Base-by-base conservation (phyloP, 805 yeast genomes). In the Spathaspora girioi region DNA sequence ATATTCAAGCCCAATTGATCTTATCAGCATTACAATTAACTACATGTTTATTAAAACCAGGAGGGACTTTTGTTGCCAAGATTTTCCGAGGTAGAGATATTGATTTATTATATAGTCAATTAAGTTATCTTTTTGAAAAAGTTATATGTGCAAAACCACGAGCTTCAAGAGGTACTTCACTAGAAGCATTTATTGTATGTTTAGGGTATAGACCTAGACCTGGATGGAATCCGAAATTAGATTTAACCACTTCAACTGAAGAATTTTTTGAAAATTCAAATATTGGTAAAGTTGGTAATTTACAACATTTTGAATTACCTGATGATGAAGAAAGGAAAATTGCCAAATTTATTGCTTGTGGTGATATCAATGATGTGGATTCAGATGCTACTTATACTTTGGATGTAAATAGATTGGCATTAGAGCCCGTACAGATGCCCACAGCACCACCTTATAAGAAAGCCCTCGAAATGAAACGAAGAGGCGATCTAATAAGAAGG, bases 121-220 rank as follows among this genome's bases (percentile, higher is more conserved):
- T 94, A 31, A 91, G 97, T 2, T 82, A 83, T 56, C 70, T 94
- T 29, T 94, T 94, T 65, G 94, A 87, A 38, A 80, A 79, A 53
- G 97, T 94, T 19, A 81, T 92, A 1, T 94, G 99, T 69, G 97
- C 98, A 4, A 94, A 94, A 64, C 99, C 99, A 17, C 78, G 98
- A 60, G 85, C 97, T 1, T 91, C 97, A 0, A 79, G 99, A 64
- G 97, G 97, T 7, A 88, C 97, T 0, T 91, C 97, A 0, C 70
- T 94, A 45, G 99, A 94, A 66, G 89, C 97, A 2, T 94, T 94
- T 60, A 83, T 94, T 44, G 98, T 94, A 1, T 94, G 99, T 66
- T 70, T 87, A 45, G 96, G 94, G 5, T 94, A 90, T 67, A 79
- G 73, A 49, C 97, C 98, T 18, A 80, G 96, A 45, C 73, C 77